A percentile compares a stretch with the other conserved stretches of the same genome.
phyloP scores from a whole-genome alignment of 2,329 filamentous ascomycete species.

The Phyllosticta citribraziliensis region DNA sequence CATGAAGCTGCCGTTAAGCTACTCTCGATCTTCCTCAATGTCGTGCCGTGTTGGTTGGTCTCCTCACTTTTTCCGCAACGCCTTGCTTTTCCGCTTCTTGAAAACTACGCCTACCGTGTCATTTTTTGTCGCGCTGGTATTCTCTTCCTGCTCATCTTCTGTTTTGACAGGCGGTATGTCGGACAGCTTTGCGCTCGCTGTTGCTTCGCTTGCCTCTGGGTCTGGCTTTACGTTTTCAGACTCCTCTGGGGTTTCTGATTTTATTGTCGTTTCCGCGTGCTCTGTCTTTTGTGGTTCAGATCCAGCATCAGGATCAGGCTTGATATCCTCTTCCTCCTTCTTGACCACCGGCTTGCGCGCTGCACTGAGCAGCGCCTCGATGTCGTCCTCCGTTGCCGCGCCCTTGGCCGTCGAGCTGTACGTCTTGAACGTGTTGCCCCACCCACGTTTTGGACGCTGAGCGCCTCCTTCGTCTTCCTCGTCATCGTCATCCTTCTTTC shows the following conservation, averaged over 20 bases:
- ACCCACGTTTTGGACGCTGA: slow-evolving; percentile 34
- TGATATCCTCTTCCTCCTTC: slow-evolving; percentile 29
- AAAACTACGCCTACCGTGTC: slow-evolving; percentile 49
- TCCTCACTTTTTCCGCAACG: slow-evolving; percentile 49
- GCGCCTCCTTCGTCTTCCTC: slow-evolving; percentile 46
- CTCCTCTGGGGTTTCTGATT: background rate
- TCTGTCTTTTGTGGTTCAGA: slow-evolving; percentile 7
- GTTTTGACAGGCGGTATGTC: slow-evolving; percentile 11
- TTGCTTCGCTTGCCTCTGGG: background rate
- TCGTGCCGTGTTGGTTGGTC: too few relatives aligned
- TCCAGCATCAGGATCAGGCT: slow-evolving; percentile 3
- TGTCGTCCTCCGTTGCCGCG: slow-evolving; percentile 42
- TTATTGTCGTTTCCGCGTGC: slow-evolving; percentile 15
- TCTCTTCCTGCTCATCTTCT: slow-evolving; percentile 16
- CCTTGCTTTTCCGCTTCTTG: slow-evolving; percentile 69
- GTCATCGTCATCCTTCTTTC: slow-evolving; percentile 50
- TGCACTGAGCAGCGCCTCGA: slow-evolving; percentile 49
- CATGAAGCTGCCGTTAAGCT: too few relatives aligned
- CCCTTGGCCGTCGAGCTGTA: slow-evolving; percentile 33
- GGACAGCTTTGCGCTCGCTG: slow-evolving; percentile 13
- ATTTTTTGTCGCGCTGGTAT: slow-evolving; percentile 13
- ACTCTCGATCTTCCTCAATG: too few relatives aligned
- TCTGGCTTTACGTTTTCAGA: background rate
- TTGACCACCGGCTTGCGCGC: slow-evolving; percentile 23
- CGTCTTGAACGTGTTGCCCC: slow-evolving; percentile 36